These are phyloP conservation scores for Bidens hawaiensis DNA, from an alignment of 140 eudicot species.

Conservation along the genomic window DNA sequence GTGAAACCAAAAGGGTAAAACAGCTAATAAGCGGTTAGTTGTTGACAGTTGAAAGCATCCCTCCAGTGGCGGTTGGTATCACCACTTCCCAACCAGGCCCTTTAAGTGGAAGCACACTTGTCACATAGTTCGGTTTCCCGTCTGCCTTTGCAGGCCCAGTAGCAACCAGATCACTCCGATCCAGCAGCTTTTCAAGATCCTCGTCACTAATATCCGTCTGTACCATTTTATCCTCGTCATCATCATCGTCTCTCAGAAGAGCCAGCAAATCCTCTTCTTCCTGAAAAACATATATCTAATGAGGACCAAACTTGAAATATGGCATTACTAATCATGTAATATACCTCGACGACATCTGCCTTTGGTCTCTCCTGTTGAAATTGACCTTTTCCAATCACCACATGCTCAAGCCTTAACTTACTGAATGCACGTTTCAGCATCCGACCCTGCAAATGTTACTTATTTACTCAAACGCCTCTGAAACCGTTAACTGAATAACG, in stretches of 20 bases:
- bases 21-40: conserved; percentile 28
- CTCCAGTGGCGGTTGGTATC: conserved; percentile 78
- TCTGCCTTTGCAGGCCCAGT: conserved; percentile 28
- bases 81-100: conserved; percentile 99
- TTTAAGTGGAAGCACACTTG: conserved; percentile 53
- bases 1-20: conserved; percentile 26
- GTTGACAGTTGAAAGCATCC: conserved; percentile 85
- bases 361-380: conserved; percentile 80
- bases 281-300: conserved; percentile 23
- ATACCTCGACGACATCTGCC: conserved; percentile 51
- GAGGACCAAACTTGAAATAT: no score
- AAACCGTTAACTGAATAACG: not conserved
- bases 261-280: conserved; percentile 90
- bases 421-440: conserved; percentile 95
- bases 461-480: not conserved
- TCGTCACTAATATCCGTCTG: conserved; percentile 85
- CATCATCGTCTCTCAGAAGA: conserved; percentile 57
- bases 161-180: conserved; percentile 68
- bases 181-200: conserved; percentile 71
- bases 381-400: conserved; percentile 93
- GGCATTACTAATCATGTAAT: not conserved
- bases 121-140: conserved; percentile 21
- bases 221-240: conserved; percentile 67
- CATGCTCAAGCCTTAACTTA: conserved; percentile 93
- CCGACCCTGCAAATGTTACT: conserved; percentile 55